Evolutionary conservation across 2,329 filamentous ascomycete species (phyloP).

Genomic region (Fusarium chuoi): DNA sequence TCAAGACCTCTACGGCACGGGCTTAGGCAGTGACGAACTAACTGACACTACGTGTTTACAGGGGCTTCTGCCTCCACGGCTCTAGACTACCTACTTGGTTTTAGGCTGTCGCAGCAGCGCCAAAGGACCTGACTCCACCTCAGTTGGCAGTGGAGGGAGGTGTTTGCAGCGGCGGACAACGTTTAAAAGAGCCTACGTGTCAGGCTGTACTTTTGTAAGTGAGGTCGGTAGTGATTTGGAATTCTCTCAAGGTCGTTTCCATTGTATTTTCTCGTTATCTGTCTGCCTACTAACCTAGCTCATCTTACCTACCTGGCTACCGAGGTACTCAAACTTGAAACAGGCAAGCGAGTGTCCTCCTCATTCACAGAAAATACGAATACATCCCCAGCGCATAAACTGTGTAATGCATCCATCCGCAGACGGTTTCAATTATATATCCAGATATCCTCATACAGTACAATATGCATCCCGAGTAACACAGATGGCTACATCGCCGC

Average conservation of each 20-base stretch:
- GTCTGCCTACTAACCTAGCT: not conserved
- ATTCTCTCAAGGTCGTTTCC: not conserved
- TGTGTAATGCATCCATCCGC: not conserved
- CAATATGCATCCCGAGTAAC: not conserved
- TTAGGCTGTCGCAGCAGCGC: constrained; percentile 22
- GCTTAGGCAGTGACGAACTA: not conserved
- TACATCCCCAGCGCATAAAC: not conserved
- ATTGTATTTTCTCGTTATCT: not conserved
- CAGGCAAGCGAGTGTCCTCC: not conserved
- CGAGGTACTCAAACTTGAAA: not conserved
- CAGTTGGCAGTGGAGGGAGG: not conserved
- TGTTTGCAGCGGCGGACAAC: constrained; percentile 10
- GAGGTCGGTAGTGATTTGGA: not conserved
- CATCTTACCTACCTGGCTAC: too few relatives aligned
- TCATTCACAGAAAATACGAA: not conserved
- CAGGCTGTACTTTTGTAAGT: not conserved
- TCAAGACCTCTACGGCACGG: constrained; percentile 4
- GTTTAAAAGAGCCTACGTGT: constrained; percentile 18
- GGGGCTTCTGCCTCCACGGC: constrained; percentile 16
- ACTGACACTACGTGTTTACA: constrained; percentile 11
- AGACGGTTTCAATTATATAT: constrained; percentile 18
- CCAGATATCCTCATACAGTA: not conserved
- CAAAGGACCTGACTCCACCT: not conserved
- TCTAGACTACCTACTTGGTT: not conserved
- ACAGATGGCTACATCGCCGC: not conserved